phyloP scores from a whole-genome alignment of 768 basidiomycete species.

The Hypholoma sublateritium region DNA sequence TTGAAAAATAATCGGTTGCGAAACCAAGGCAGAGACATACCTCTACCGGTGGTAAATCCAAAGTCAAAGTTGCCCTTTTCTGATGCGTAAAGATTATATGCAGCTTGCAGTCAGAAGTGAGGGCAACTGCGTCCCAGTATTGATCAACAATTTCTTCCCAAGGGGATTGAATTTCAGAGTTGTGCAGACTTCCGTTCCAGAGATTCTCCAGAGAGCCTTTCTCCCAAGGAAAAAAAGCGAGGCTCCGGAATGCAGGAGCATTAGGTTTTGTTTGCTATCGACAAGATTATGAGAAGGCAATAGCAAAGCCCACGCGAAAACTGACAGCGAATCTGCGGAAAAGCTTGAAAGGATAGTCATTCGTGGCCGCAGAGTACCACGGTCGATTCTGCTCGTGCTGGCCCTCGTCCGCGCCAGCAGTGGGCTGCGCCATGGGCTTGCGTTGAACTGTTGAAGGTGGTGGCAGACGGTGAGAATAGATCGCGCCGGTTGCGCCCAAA shows the following conservation, averaged over 20 bases:
- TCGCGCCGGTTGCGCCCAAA: constrained; percentile 21
- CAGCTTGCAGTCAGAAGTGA: constrained; percentile 37
- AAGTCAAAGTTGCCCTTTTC: constrained; percentile 29
- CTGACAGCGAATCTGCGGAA: constrained; percentile 44
- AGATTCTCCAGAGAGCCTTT: constrained; percentile 35
- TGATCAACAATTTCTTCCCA: constrained; percentile 49
- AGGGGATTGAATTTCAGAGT: constrained; percentile 26
- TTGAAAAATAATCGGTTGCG: neutral
- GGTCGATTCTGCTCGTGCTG: constrained; percentile 14
- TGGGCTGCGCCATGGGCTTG: neutral
- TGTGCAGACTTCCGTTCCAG: constrained; percentile 33
- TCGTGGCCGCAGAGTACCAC: constrained; percentile 37
- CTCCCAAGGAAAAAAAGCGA: constrained; percentile 52
- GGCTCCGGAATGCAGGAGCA: constrained; percentile 34
- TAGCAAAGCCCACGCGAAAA: constrained; percentile 14
- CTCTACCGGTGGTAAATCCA: constrained; percentile 35
- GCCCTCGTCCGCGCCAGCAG: neutral
- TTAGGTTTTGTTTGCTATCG: constrained; percentile 27
- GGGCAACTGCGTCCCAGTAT: constrained; percentile 53
- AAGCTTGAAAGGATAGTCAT: constrained; percentile 41
- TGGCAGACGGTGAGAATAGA: neutral
- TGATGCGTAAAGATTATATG: constrained; percentile 37
- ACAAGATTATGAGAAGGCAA: neutral
- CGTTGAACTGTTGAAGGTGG: neutral
- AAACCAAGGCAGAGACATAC: neutral